These are phyloP conservation scores for Rhizophora mangle DNA, from an alignment of 345 rosid species.

Conservation along the genomic window DNA sequence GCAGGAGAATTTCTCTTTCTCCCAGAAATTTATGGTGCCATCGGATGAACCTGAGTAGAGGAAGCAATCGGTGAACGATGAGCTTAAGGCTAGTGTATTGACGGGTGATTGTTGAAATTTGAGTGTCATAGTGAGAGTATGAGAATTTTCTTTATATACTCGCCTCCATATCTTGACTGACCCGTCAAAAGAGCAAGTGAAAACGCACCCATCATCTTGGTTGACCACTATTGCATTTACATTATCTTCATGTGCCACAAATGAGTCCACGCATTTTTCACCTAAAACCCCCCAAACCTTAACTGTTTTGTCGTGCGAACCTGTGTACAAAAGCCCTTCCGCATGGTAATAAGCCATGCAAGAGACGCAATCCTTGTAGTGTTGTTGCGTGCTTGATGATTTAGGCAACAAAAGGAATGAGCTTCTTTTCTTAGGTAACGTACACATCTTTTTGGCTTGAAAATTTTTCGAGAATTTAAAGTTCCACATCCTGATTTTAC, in stretches of 20 bases:
- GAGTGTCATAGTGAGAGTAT: slow-evolving; percentile 45
- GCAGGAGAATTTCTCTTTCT: slow-evolving; percentile 44
- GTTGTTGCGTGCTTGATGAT: slow-evolving; percentile 18
- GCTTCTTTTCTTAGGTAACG: slow-evolving; percentile 33
- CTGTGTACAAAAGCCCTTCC: slow-evolving; percentile 43
- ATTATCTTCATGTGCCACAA: slow-evolving; percentile 47
- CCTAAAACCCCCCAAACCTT: slow-evolving; percentile 46
- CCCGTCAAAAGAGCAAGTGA: slow-evolving; percentile 52
- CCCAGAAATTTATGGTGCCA: slow-evolving; percentile 51
- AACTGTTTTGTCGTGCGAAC: slow-evolving; percentile 40
- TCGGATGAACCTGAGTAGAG: slow-evolving; percentile 51
- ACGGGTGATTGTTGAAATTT: slow-evolving; percentile 49
- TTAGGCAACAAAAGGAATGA: slow-evolving; percentile 28
- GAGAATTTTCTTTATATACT: slow-evolving; percentile 44
- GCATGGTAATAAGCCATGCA: slow-evolving; percentile 53
- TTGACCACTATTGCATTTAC: slow-evolving; percentile 43
- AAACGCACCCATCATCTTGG: slow-evolving; percentile 53
- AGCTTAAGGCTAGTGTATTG: slow-evolving; percentile 45
- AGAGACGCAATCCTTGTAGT: slow-evolving; percentile 39
- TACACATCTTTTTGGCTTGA: slow-evolving; percentile 28
- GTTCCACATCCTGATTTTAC: slow-evolving; percentile 41
- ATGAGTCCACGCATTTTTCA: slow-evolving; percentile 43
- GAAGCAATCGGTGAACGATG: slow-evolving; percentile 24
- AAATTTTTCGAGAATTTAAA: slow-evolving; percentile 33
- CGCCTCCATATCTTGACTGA: slow-evolving; percentile 53